Base-by-base conservation (phyloP, 495 filamentous ascomycete genomes). In the Extremus antarcticus region DNA sequence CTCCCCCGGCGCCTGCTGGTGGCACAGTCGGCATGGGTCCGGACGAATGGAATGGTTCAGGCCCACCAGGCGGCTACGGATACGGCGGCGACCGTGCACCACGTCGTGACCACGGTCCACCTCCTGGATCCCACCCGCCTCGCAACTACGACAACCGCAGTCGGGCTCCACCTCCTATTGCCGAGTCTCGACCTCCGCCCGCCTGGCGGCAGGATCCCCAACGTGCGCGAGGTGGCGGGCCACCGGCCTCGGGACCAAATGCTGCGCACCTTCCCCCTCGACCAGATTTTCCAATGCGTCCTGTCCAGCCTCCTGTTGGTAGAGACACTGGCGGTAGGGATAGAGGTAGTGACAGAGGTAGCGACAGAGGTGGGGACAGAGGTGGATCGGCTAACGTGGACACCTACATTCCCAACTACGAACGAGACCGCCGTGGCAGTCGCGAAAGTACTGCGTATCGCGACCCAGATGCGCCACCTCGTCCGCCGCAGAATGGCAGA, bases 1-100 rank as follows among this genome's bases (percentile, higher is more conserved):
- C 88, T 46, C 91, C 92, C 22, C 92, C 92, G 17, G 90, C 89
- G 19, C 94, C 92, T 13, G 87, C 89, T 59, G 89, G 88, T 20
- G 88, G 86, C 15, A 88, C 85, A 11, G 87, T 94, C 19, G 91
- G 92, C 16, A 81, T 83, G 60, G 83, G 85, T 17, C 78, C 80
- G 25, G 80, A 81, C 61, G 82, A 82, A 43, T 83, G 75, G 74
- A 70, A 60, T 51, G 73, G 73, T 47, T 63, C 66, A 7, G 68
- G 65, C 1, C 65, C 66, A 4, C 55, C 60, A 1, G 49, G 65
- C 24, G 46, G 47, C 43, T 25, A 32, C 11, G n/a, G 50, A 8
- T 43, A 53, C 22, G 32, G 50, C 3, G 25, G 52, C 8, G 54
- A 51, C 16, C 47, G 60, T 60, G 43, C 54, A 13, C 41, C 51